These are phyloP conservation scores for Albizia julibrissin DNA, from an alignment of 306 rosid genomes.

Conservation along the genomic window DNA sequence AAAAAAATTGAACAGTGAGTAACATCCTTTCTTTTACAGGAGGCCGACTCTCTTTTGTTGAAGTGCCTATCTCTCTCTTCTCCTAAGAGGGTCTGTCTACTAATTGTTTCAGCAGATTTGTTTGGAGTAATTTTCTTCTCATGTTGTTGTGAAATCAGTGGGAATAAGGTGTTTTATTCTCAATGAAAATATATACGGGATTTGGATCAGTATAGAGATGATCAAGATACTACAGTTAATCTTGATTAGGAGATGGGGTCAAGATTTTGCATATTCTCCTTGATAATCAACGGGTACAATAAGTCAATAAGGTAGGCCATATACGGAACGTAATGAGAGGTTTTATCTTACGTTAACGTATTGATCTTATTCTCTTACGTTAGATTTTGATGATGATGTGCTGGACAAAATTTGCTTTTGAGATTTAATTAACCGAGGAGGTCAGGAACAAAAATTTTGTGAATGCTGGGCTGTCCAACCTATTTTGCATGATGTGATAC, in stretches of 20 bases:
- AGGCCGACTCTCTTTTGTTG: too few species aligned
- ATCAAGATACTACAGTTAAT: background rate
- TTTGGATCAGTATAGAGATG: background rate
- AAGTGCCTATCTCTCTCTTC: background rate
- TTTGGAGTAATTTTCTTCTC: background rate
- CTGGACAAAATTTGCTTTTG: background rate
- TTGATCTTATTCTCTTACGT: background rate
- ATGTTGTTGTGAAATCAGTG: background rate
- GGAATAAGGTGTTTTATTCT: background rate
- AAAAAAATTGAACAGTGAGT: too few species aligned
- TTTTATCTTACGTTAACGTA: background rate
- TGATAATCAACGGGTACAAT: background rate
- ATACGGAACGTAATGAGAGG: too few species aligned
- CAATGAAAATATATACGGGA: background rate
- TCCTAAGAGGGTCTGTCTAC: background rate
- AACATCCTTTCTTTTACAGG: background rate
- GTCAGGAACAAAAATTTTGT: background rate
- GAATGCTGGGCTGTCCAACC: background rate
- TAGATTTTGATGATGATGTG: background rate
- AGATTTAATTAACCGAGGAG: background rate
- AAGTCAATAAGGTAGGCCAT: background rate
- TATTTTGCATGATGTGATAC: background rate
- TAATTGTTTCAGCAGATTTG: background rate
- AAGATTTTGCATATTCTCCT: background rate
- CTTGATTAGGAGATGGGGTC: background rate